Base-by-base conservation (phyloP, 371 early-diverging fungal species). In the Syncephalis fuscata region DNA sequence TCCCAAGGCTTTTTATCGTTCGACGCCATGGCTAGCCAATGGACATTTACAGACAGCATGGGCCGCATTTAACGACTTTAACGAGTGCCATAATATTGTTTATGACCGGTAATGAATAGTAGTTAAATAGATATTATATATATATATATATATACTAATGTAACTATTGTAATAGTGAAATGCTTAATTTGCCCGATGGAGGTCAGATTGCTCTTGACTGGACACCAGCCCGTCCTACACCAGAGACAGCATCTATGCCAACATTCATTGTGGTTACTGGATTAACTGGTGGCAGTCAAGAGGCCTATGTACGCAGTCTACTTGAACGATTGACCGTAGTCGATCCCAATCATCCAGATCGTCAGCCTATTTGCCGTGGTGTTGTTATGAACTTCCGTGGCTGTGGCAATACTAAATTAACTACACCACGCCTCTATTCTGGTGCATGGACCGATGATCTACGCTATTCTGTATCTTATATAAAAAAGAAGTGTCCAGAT, bases 371-470 rank as follows among this genome's bases (percentile, higher is more conserved):
- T 77, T 60, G 11, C 11, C 72, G 81, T 22, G 71, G 71, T 14
- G 88, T 89, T 1, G 89, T 91, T 8, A 68, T 87, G 54, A 94
- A 94, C 68, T 76, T 71, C 50, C 76, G 95, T 39, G 92, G 92
- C 15, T 91, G 91, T 55, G 85, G 73, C 44, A 73, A 72, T 39
- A 74, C 82, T 2, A 68, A 76, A 46, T 57, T 95, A 19, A 76
- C 70, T 1, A 75, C 84, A 0, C 75, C 80, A 23, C 75, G 81
- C 50, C 65, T 92, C 48, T 95, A 88, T 63, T 79, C 71, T 47
- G 95, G 83, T 26, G 78, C 77, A 0, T 79, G 76, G 51, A 92
- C 92, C 1, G 78, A 80, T 0, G 95, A 95, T 66, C 60, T 89
- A 10, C 64, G 79, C 22, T 48, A 54, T 37, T 78, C 69, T 2